Base-by-base conservation (phyloP, 352 stramenopile genomes). In the Blastocystis sp. region DNA sequence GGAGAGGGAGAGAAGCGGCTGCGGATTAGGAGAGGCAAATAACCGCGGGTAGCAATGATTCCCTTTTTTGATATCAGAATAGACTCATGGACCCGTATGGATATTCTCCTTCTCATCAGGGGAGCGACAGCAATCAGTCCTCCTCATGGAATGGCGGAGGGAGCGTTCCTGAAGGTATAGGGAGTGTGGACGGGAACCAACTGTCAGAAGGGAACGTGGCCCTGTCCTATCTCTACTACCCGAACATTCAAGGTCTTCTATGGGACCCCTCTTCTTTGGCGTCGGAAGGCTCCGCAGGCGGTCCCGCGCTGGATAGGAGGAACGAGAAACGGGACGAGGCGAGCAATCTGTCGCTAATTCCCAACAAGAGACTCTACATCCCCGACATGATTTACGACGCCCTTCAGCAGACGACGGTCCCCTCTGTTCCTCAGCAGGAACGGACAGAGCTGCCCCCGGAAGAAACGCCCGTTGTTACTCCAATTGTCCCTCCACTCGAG, bases 341-440 rank as follows among this genome's bases (percentile, higher is more conserved):
- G 9, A 19, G 6, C 9, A 19, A 55, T 16, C 16, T 55, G 45
- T 16, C 45, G 45, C 45, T 55, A 16, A 16, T 55, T 6, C 16
- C 45, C 6, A 55, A 55, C 16, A 55, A 55, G 45, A 55, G 45
- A 16, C 16, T 16, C 6, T 55, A 55, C 16, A 16, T 55, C 45
- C 45, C 45, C 6, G 45, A 55, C 45, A 55, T 19, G 6, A 55
- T 55, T 16, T 55, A 55, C 26, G 74, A 85, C 31, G 74, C 74
- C 3, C 51, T 85, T 26, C n/a, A 35, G 21, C 74, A 85, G 37
- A 85, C 74, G 31, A 69, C 35, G 31, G 26, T 85, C 33, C 74
- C 74, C 55, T 24, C 33, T 16, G 60, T 85, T 24, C 74, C 74
- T 4, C 19, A 85, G 41, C 4, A 10, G 12, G 16, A 41, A 51